Base-by-base conservation (phyloP, 441 rosid species). In the Eruca vesicaria region DNA sequence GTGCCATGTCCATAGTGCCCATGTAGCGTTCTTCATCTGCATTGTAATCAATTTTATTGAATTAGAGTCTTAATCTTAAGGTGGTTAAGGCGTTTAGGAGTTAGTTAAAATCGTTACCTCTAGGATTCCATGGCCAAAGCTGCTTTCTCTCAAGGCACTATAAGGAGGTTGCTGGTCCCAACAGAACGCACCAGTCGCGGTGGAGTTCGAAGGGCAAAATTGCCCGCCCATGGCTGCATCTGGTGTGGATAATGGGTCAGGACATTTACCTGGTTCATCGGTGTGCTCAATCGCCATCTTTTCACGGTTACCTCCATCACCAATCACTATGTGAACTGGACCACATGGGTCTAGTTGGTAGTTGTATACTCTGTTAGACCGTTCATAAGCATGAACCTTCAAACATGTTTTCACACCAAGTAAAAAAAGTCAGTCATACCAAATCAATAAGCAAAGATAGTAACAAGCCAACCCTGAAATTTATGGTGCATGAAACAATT, bases 301-400 rank as follows among this genome's bases (percentile, higher is more conserved):
- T 76, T 89, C 90, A 26, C 87, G 77, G 77, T 86, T 87, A 18
- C 89, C 90, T 55, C 91, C 90, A 77, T 84, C 90, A 32, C 90
- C 94, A 7, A 87, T 59, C 3, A 80, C 79, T 63, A 87, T 87
- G 73, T 87, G 75, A 21, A 89, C 85, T 0, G 89, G 88, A 63
- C 91, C 91, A 62, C 91, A 89, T 2, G 79, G 90, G 81, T 89
- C 90, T 45, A 86, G 74, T 14, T 78, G 69, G 72, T 82, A 86
- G 66, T 84, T 84, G 70, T 84, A 87, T 38, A 87, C 91, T 73
- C 88, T 69, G 80, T 89, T 87, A 5, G 90, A 86, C 36, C 94
- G 81, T 83, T 89, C 94, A 52, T 89, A 87, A 53, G 91, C 94
- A 78, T 87, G 87, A 66, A 89, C 87, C 91, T 89, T 87, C 87